A percentile compares a stretch with the other conserved stretches of the same genome.
These are phyloP conservation scores for Arctium minus DNA, from an alignment of 129 eudicot genomes.

Conservation along the genomic window DNA sequence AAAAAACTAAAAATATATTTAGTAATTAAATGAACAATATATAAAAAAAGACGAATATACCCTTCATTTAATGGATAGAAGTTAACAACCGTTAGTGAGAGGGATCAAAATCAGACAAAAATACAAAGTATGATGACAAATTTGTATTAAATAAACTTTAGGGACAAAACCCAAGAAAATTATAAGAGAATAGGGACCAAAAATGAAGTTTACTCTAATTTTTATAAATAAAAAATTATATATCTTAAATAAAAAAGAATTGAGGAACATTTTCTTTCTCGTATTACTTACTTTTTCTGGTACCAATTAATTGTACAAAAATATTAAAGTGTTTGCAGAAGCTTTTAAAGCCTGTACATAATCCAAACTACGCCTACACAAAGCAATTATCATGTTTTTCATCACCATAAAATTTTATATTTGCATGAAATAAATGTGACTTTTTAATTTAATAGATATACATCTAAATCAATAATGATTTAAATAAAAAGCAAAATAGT, in stretches of 20 bases:
- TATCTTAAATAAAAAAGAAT: neutral
- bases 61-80: too few species aligned
- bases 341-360: conserved; percentile 19
- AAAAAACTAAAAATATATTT: too few species aligned
- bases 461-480: neutral
- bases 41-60: too few species aligned
- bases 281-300: neutral
- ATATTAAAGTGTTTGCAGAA: conserved; percentile 10
- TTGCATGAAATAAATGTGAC: neutral
- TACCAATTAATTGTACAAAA: neutral
- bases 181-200: too few species aligned
- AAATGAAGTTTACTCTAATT: too few species aligned
- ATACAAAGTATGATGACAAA: too few species aligned
- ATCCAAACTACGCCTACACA: neutral
- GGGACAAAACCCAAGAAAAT: too few species aligned
- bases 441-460: neutral
- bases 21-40: too few species aligned
- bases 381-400: neutral
- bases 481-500: neutral
- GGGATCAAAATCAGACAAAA: too few species aligned
- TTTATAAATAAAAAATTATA: too few species aligned
- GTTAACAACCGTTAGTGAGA: too few species aligned
- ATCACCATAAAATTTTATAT: neutral
- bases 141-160: too few species aligned
- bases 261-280: conserved; percentile 7